A percentile compares a stretch with the other conserved stretches of the same genome.
Evolutionary conservation across 2,329 filamentous ascomycete genomes (phyloP).

Genomic region (Aspergillus sp.): DNA sequence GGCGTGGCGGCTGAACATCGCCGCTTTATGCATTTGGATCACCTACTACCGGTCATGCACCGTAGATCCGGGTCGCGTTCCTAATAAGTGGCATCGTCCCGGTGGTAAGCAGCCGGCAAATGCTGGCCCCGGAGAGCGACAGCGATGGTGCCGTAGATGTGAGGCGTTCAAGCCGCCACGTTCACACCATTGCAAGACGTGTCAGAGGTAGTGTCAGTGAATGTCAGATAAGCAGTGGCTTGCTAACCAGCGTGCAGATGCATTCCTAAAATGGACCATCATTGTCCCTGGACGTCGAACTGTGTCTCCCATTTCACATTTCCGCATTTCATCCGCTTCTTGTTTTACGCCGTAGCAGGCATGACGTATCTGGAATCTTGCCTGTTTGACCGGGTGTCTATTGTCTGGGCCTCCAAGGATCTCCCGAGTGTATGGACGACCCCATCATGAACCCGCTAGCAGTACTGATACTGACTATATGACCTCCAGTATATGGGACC

Average conservation of each 20-base stretch:
- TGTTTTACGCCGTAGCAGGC: conserved; percentile 58
- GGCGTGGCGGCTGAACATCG: conserved; percentile 54
- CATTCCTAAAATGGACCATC: conserved; percentile 66
- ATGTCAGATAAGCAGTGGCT: background rate
- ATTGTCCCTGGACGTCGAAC: conserved; percentile 66
- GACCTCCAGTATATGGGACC: conserved; percentile 57
- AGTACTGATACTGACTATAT: background rate
- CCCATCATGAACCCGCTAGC: background rate
- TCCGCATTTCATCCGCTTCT: conserved; percentile 64
- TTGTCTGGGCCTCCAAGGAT: conserved; percentile 56
- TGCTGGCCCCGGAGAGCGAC: conserved; percentile 26
- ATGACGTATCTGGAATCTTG: conserved; percentile 58
- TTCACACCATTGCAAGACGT: conserved; percentile 65
- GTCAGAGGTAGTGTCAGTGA: conserved; percentile 49
- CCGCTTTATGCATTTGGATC: conserved; percentile 56
- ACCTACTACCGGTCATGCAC: conserved; percentile 60
- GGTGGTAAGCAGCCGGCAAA: conserved; percentile 18
- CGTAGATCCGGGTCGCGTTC: conserved; percentile 58
- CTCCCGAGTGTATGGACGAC: conserved; percentile 53
- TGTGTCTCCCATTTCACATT: conserved; percentile 66
- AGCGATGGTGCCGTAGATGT: conserved; percentile 62
- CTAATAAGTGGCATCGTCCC: conserved; percentile 39
- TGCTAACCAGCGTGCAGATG: conserved; percentile 43
- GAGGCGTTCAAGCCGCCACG: conserved; percentile 61
- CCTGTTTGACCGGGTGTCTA: conserved; percentile 50